Conservation (phyloP, 345 rosid genomes). For the Limnanthes douglasii region DNA sequence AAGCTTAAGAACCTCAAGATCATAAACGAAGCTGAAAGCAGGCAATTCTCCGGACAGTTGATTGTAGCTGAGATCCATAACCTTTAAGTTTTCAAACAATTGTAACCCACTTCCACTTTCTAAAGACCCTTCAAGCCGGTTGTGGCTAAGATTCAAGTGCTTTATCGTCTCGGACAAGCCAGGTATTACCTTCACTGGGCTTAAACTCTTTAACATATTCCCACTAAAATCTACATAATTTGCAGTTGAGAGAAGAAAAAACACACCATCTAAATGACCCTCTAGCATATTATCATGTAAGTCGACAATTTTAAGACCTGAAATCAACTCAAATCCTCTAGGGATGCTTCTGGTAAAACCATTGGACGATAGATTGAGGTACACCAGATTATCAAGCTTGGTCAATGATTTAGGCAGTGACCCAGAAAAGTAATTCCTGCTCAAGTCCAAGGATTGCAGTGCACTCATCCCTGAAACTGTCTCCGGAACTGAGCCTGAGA, state of each 20-base stretch:
- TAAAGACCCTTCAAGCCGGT: slow-evolving; percentile 76
- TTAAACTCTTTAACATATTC: slow-evolving; percentile 47
- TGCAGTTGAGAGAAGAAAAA: slow-evolving; percentile 71
- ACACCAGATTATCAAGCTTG: slow-evolving; percentile 36
- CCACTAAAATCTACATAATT: slow-evolving; percentile 72
- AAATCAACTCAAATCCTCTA: slow-evolving; percentile 51
- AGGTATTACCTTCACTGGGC: slow-evolving; percentile 52
- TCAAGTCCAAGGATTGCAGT: slow-evolving; percentile 73
- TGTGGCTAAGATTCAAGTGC: slow-evolving; percentile 69
- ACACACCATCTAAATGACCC: slow-evolving; percentile 62
- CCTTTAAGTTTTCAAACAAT: slow-evolving; percentile 57
- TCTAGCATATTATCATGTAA: slow-evolving; percentile 67
- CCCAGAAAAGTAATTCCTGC: slow-evolving; percentile 76
- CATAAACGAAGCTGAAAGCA: slow-evolving; percentile 75
- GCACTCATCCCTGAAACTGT: slow-evolving; percentile 50
- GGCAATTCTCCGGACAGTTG: slow-evolving; percentile 89
- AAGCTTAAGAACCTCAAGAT: slow-evolving; percentile 82
- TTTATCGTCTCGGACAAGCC: slow-evolving; percentile 69
- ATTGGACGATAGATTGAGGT: slow-evolving; percentile 69
- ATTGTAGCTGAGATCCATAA: slow-evolving; percentile 89
- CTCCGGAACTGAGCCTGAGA: slow-evolving; percentile 71
- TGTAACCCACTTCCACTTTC: slow-evolving; percentile 42
- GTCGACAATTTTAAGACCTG: slow-evolving; percentile 65
- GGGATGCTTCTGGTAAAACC: slow-evolving; percentile 51
- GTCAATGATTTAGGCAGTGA: slow-evolving; percentile 46